Base-by-base conservation (phyloP, 164 flowering plant genomes). In the Dillenia turbinata region DNA sequence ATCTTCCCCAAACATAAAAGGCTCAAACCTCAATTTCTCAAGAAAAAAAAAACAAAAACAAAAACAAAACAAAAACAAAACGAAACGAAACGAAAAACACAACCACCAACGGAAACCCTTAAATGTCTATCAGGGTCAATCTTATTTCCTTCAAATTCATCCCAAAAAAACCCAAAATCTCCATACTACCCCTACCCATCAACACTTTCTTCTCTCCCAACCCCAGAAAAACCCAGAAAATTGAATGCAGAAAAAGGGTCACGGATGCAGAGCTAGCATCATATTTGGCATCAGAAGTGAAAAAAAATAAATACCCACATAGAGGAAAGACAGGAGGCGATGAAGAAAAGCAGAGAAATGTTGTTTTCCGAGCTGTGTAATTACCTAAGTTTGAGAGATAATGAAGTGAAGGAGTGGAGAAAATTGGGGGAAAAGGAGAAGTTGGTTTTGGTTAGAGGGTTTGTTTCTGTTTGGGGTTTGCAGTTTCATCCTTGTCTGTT, bases 401-500 rank as follows among this genome's bases (percentile, higher is more conserved):
- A 79, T 53, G 89, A 85, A 47, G 66, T 76, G 77, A 80, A 68
- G 53, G 73, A 66, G 26, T 88, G 96, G 96, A 66, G 51, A 66
- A 75, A 57, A 51, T 77, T 85, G 79, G 76, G 44, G 10, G 87
- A 84, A 48, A 87, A 75, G 13, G 89, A 87, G 69, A 85, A 75
- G 66, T 56, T 70, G 79, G 79, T 54, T 69, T 71, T 77, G 73
- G 78, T 73, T 14, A 74, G 71, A 71, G 81, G 77, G 61, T 91
- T 91, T 75, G 81, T 91, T 48, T 75, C 72, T 49, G 84, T 78
- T 9, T 91, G 96, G 96, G 74, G 86, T 65, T 71, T 59, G 8
- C 26, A 71, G 69, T 92, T 89, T 71, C 96, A 84, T 68, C 97
- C 97, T 71, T 92, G 66, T 89, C 94, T 40, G 76, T 77, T 0